A percentile compares a stretch with the other conserved stretches of the same genome.
phyloP scores from a whole-genome alignment of 2,329 filamentous ascomycete species.

The Microcyclosporella mali region DNA sequence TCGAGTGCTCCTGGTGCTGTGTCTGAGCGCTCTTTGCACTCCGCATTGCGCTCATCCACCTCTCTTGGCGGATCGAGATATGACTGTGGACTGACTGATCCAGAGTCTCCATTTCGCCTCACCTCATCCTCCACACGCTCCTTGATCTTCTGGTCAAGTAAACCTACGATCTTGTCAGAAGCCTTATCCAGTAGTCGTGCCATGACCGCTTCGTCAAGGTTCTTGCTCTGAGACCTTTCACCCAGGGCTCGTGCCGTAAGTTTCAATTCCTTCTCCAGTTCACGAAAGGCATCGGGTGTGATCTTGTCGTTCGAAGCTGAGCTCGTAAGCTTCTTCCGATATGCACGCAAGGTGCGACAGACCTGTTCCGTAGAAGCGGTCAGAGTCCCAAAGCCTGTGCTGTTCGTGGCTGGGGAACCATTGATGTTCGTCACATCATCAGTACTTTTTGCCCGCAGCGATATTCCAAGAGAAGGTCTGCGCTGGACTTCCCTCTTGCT shows the following conservation, averaged over 20 bases:
- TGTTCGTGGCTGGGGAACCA: slow-evolving; percentile 19
- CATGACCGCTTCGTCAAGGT: slow-evolving; percentile 39
- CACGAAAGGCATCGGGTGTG: slow-evolving; percentile 41
- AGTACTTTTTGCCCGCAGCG: slow-evolving; percentile 42
- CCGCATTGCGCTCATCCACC: slow-evolving; percentile 5
- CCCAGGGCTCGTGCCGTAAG: slow-evolving; percentile 41
- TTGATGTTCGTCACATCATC: slow-evolving; percentile 27
- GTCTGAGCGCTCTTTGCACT: slow-evolving; percentile 11
- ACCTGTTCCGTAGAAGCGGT: slow-evolving; percentile 52
- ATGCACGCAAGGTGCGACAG: slow-evolving; percentile 51
- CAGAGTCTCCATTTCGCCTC: slow-evolving; percentile 7
- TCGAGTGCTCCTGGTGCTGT: slow-evolving; percentile 12
- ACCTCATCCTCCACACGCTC: slow-evolving; percentile 34
- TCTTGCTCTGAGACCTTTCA: slow-evolving; percentile 36
- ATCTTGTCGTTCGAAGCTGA: slow-evolving; percentile 44
- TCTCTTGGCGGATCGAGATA: slow-evolving; percentile 3
- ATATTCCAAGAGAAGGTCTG: slow-evolving; percentile 47
- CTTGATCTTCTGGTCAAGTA: slow-evolving; percentile 65
- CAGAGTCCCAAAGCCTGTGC: slow-evolving; percentile 43
- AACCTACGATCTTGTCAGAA: slow-evolving; percentile 62
- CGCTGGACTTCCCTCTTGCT: slow-evolving; percentile 24
- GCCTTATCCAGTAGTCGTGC: slow-evolving; percentile 65
- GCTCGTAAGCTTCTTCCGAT: slow-evolving; percentile 49
- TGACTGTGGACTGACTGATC: slow-evolving; percentile 2
- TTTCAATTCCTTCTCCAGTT: slow-evolving; percentile 53